Evolutionary conservation across 129 eudicot species (phyloP), one percentile per base, ranked within the genome.

Genomic region (Gnaphalium uliginosum): DNA sequence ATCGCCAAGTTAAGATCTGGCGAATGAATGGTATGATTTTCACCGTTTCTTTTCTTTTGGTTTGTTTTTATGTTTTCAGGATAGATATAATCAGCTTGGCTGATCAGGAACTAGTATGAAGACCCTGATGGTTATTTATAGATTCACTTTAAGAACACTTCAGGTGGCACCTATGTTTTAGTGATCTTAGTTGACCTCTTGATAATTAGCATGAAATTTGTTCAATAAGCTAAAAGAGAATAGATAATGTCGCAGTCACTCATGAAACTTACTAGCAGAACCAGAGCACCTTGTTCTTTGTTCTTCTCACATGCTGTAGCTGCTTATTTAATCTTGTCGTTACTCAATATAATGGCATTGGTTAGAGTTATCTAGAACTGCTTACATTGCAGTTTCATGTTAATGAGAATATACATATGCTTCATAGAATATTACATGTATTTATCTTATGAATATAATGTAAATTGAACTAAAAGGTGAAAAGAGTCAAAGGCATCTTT

Each of bases 1-100:
- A 87, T 67, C 91, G 91, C 75, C 91, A 87, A 79, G 86, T 87
- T 14, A 87, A 87, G 74, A 84, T 87, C 73, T 87, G 91, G 91
- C 84, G 91, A 68, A 87, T 87, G 91, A 87, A 87, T 79, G 91
- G 88, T 87, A 87, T 13, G 78, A 10, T 46, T 18, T 10, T 60
- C 11, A 30, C 8, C 48, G 3, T 24, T 68, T 22, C n/a, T 73
- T 33, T 13, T 22, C 15, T 32, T 25, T 51, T 13, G 30, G 18
- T 62, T 46, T 8, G 13, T 59, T 7, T 33, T 0, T 59, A 17
- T 43, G 8, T 57, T 57, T 3, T 39, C 43, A 61, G 26, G 50
- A 68, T n/a, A 17, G 8, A 8, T 26, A 3, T 7, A 18, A 9
- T 68, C 56, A 26, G 37, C 43, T 71, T 50, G 54, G 26, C 63